phyloP scores from a whole-genome alignment of 164 flowering plant genomes.

The Annona squamosa region DNA sequence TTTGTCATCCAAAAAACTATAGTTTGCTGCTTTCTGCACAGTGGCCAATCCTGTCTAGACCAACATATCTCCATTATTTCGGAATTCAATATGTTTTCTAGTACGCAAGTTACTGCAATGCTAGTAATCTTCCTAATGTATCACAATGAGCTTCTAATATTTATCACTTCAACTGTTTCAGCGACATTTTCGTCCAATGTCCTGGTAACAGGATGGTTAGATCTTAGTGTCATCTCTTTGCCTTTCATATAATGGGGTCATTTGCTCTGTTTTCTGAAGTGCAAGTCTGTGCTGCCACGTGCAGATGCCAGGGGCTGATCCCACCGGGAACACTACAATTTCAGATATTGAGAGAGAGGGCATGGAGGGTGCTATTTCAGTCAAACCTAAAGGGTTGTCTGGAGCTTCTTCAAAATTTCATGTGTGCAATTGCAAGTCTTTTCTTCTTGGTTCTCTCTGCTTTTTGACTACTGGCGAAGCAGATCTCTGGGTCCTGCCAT shows the following conservation, averaged over 20 bases:
- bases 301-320: conserved; percentile 15
- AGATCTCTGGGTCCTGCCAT: neutral
- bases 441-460: conserved; percentile 6
- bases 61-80: no score
- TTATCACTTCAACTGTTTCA: neutral
- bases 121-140: neutral
- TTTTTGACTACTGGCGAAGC: conserved; percentile 4
- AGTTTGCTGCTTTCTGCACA: no score
- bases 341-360: conserved; percentile 12
- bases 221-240: conserved; percentile 1
- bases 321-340: conserved; percentile 2
- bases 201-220: neutral
- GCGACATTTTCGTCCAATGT: neutral
- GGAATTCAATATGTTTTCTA: no score
- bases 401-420: conserved; percentile 18
- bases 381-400: conserved; percentile 17
- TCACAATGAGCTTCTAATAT: neutral
- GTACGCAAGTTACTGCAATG: no score
- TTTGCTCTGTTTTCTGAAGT: conserved; percentile 9
- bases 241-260: neutral
- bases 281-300: conserved; percentile 6
- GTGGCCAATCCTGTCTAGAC: no score
- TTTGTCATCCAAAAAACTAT: no score
- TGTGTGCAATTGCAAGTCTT: conserved; percentile 17
- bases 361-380: conserved; percentile 5